A percentile compares a stretch with the other conserved stretches of the same genome.
These are phyloP conservation scores for Erodium maritimum DNA, from an alignment of 345 rosid species.

Conservation along the genomic window DNA sequence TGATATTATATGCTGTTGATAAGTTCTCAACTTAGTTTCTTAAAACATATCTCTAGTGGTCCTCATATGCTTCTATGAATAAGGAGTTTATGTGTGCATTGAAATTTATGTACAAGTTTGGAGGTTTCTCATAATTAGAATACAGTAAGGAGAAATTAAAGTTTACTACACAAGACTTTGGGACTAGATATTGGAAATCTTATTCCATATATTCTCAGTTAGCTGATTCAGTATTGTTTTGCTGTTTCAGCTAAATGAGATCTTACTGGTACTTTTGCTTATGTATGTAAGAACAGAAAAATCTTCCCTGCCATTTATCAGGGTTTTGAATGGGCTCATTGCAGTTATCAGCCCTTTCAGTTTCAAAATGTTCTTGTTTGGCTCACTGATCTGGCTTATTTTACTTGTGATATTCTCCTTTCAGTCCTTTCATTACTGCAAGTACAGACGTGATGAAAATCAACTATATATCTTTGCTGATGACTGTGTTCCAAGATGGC, in stretches of 20 bases:
- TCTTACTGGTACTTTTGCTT: neutral
- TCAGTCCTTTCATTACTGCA: constrained; percentile 99
- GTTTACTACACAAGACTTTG: too few species aligned
- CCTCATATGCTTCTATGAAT: neutral
- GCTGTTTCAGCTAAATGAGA: too few species aligned
- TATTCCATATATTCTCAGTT: neutral
- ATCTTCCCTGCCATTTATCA: neutral
- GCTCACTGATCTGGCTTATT: neutral
- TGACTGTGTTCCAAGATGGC: constrained; percentile 93
- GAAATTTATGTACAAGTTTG: neutral
- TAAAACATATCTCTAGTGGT: too few species aligned
- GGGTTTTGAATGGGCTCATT: neutral
- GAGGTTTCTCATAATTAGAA: neutral
- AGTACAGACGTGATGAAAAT: constrained; percentile 94
- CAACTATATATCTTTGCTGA: constrained; percentile 92
- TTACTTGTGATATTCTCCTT: constrained; percentile 5
- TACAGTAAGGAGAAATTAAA: too few species aligned
- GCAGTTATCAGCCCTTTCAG: neutral
- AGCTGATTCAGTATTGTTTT: neutral
- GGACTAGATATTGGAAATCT: neutral
- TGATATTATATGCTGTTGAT: neutral
- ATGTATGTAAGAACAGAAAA: neutral
- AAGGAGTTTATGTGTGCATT: neutral
- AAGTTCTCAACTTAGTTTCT: neutral
- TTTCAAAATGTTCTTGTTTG: neutral